Conservation (phyloP, 352 stramenopile species). For the Phytophthora litchii region DNA sequence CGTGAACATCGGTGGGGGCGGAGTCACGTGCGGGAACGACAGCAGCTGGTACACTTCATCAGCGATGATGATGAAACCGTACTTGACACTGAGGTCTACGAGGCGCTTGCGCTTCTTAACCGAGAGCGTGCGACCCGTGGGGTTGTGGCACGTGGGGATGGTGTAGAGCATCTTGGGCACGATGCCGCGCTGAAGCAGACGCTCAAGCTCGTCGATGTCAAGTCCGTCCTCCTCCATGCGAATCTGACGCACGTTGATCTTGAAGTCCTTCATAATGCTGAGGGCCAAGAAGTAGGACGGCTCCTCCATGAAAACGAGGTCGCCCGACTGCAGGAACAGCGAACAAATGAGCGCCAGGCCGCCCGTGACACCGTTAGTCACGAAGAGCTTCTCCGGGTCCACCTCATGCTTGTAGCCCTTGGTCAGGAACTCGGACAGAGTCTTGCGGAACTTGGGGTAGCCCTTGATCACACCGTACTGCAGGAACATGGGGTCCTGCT, state of each 20-base stretch:
- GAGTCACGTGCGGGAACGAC: conserved; percentile 88
- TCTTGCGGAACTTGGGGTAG: conserved; percentile 86
- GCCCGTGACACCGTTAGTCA: conserved; percentile 94
- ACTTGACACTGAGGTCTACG: conserved; percentile 86
- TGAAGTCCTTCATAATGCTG: conserved; percentile 95
- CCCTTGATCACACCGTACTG: conserved; percentile 91
- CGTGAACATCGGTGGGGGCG: conserved; percentile 84
- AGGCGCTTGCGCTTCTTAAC: conserved; percentile 87
- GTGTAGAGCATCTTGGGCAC: conserved; percentile 94
- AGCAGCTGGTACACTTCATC: conserved; percentile 97
- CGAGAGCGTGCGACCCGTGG: conserved; percentile 89
- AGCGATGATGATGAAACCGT: conserved; percentile 91
- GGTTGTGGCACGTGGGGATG: conserved; percentile 96
- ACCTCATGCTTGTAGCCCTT: conserved; percentile 79
- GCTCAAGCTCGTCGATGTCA: conserved; percentile 88
- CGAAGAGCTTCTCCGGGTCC: conserved; percentile 88
- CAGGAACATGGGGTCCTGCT: conserved; percentile 88
- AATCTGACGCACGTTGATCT: conserved; percentile 89
- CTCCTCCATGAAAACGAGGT: conserved; percentile 94
- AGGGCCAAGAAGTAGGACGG: conserved; percentile 94
- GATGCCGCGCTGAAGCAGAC: conserved; percentile 72
- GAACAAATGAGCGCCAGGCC: conserved; percentile 92
- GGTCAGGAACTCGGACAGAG: conserved; percentile 78
- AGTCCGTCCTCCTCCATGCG: conserved; percentile 91
- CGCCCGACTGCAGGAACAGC: conserved; percentile 83